Evolutionary conservation across 78 protist genomes (phyloP), one percentile per base, ranked within the genome.

Genomic region (Dictyostelium brefeldianum): DNA sequence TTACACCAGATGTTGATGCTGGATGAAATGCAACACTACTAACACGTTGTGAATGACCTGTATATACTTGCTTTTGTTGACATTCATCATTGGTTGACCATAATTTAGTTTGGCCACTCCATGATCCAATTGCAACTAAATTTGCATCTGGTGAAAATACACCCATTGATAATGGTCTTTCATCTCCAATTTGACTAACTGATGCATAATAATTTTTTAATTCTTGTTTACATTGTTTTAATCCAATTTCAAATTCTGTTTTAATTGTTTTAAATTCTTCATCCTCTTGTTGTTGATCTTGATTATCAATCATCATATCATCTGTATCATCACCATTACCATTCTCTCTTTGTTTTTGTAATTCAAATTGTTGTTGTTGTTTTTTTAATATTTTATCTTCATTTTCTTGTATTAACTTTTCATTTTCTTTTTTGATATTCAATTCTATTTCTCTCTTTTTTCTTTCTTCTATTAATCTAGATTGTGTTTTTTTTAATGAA

Each of bases 31-130:
- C 81, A 6, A 82, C 14, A 47, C 91, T 47, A 25, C 50, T 75
- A 14, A 82, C 79, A 15, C 95, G 17, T 27, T 92, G 90, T 6
- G n/a, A n/a, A 43, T 78, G 95, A 20, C 89, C 91, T 14, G 78
- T 47, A 27, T 31, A 48, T 70, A 53, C 59, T 11, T 78, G 75
- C 18, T 29, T 29, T 12, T 46, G 4, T 36, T 36, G 1, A 36
- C 43, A 36, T 12, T 25, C 8, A 22, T 74, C 83, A 20, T 20
- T 47, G 4, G 20, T 11, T 22, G 62, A 48, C 96, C 96, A 94
- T 5, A 94, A 31, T 29, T 81, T 79, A 3, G 83, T 36, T n/a
- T 54, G 48, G 5, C 96, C 96, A 82, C 95, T 69, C 96, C 96
- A 94, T 15, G 83, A 64, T 20, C 78, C 17, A 11, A 92, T 87